Evolutionary conservation across 140 eudicot species (phyloP), one percentile per base, ranked within the genome.

Genomic region (Erigeron philadelphicus): DNA sequence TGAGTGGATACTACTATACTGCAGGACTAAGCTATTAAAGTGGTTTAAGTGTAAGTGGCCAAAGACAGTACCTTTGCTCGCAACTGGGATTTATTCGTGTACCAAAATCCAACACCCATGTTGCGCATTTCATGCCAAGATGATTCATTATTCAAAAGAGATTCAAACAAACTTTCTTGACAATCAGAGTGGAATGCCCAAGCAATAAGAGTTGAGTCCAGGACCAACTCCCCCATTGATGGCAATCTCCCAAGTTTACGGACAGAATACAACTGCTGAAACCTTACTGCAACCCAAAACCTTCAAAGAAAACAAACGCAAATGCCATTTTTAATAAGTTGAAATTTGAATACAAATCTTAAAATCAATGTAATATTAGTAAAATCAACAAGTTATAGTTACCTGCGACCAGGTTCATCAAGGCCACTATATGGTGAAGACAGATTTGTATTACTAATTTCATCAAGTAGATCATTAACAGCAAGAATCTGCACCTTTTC

Each of bases 181-280:
- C 97, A 93, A 75, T 93, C 99, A 60, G 99, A 93, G 68, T 93
- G 95, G 81, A 86, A 81, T 71, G 97, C 99, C 99, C 97, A 93
- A 18, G 81, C 94, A 41, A 85, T 79, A 58, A 84, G 74, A 63
- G 75, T 31, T 9, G 97, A 83, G 75, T 85, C 78, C 75, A 85
- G 79, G 76, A 72, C 83, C 71, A 85, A 64, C 75, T 89, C 90
- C 57, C 76, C 89, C 56, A 62, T 71, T 18, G 75, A 81, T 62
- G 95, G 90, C 67, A 73, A 56, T 77, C 83, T 83, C 69, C 87
- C 86, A 65, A 72, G 82, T 78, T 75, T 84, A 72, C 82, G 78
- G 41, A 52, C 65, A 76, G 80, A 81, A 80, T 83, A 86, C 60
- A 83, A 79, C 80, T 85, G 90, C 41, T 87, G 97, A 80, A 83